Base-by-base conservation (phyloP, 2,329 filamentous ascomycete genomes). In the Apiospora malaysiana region DNA sequence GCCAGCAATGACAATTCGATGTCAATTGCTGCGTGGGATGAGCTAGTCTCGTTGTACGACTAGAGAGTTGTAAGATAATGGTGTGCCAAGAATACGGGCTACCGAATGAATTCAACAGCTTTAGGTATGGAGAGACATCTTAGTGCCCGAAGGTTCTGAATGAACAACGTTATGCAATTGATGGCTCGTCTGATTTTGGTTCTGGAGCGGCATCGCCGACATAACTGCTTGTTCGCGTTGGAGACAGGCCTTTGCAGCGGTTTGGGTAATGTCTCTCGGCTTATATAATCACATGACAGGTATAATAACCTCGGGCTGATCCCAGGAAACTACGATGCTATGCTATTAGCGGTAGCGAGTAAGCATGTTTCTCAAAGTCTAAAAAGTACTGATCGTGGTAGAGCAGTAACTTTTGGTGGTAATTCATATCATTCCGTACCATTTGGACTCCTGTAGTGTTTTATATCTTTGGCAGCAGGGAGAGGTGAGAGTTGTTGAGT, bases 271-370 rank as follows among this genome's bases (percentile, higher is more conserved):
- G 21, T 21, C 56, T 63, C 27, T 40, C n/a, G 9, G 56, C 32
- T 63, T 63, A 40, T 40, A 63, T 63, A 63, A 63, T 63, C 56
- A 63, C 56, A 63, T 63, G 56, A 37, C 21, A 32, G 56, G 18
- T 21, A 63, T 40, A 40, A 23, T 63, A 63, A 23, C 56, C 56
- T 63, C 56, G 56, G 56, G 56, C 56, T 56, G 49, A 27, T 40
- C 18, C 18, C 14, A 63, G 8, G 16, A 14, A 1, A 25, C 23
- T 18, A 37, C 27, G 32, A 14, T n/a, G 21, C 56, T 40, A 14
- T n/a, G 21, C 56, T 40, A 14, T 40, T 59, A 18, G 18, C 27
- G 18, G 56, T 40, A 16, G 2, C 12, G 23, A 12, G n/a, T 51
- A 51, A 51, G 32, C 2, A 32, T n/a, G 18, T 8, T 63, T 32